These are phyloP conservation scores for Lantana camara DNA, from an alignment of 257 asterid species.

Conservation along the genomic window DNA sequence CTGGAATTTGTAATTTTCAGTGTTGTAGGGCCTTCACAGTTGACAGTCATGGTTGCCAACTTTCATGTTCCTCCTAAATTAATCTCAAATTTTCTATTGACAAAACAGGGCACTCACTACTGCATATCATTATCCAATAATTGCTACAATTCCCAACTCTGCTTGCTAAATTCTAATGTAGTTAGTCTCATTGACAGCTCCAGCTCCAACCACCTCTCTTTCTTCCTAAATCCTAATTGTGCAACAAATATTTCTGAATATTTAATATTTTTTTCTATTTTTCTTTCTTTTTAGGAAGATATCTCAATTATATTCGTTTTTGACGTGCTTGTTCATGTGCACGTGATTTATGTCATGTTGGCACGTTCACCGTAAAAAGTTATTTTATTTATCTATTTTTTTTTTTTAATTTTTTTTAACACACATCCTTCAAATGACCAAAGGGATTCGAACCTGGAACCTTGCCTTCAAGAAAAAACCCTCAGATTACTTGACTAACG, in stretches of 20 bases:
- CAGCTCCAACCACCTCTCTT: slow-evolving; percentile 23
- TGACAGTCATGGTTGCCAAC: slow-evolving; percentile 44
- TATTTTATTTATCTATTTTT: too few species aligned
- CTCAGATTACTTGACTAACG: too few species aligned
- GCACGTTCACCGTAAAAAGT: too few species aligned
- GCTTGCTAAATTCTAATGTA: too few species aligned
- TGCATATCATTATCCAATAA: slow-evolving; percentile 38
- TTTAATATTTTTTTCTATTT: too few species aligned
- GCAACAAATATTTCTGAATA: slow-evolving; percentile 16
- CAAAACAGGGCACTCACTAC: neutral
- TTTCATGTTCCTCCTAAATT: slow-evolving; percentile 32
- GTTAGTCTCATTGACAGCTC: slow-evolving; percentile 34
- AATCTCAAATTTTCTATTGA: slow-evolving; percentile 3
- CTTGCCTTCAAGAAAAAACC: too few species aligned
- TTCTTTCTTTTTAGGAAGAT: too few species aligned
- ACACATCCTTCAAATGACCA: too few species aligned
- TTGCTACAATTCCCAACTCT: slow-evolving; percentile 8
- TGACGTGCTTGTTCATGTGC: slow-evolving; percentile 50
- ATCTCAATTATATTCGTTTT: slow-evolving; percentile 25
- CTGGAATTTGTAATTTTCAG: slow-evolving; percentile 23
- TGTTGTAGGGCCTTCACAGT: slow-evolving; percentile 36
- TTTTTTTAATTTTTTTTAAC: too few species aligned
- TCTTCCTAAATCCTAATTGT: too few species aligned
- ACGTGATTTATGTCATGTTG: slow-evolving; percentile 31
- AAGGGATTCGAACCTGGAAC: too few species aligned